phyloP scores from a whole-genome alignment of 352 stramenopile species.

The Proteromonas lacertae region DNA sequence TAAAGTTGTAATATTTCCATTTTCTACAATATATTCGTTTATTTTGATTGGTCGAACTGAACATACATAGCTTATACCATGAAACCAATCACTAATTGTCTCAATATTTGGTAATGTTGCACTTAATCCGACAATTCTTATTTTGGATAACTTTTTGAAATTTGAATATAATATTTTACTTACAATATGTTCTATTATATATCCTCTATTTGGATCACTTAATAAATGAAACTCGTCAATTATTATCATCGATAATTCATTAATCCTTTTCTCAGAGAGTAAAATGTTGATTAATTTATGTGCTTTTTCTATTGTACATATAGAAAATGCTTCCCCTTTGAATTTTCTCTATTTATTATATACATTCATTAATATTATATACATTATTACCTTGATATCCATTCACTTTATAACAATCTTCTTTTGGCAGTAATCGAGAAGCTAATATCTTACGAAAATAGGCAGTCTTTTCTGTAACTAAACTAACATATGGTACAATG shows the following conservation, averaged over 20 bases:
- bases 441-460: conserved; percentile 9
- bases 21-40: background rate
- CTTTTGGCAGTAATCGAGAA: conserved; percentile 5
- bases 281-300: conserved; percentile 13
- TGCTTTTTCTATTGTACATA: conserved; percentile 16
- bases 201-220: conserved; percentile 7
- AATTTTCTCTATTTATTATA: conserved; percentile 2
- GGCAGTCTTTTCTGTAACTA: conserved; percentile 13
- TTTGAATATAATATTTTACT: conserved; percentile 3
- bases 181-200: conserved; percentile 12
- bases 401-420: conserved; percentile 7
- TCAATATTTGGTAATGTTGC: background rate
- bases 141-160: too few species aligned
- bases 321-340: conserved; percentile 7
- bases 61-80: background rate
- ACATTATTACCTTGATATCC: conserved; percentile 8
- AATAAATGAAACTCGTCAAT: conserved; percentile 17
- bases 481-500: conserved; percentile 13
- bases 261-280: conserved; percentile 4
- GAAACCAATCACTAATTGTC: background rate
- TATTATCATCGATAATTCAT: conserved; percentile 8
- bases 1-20: background rate
- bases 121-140: background rate
- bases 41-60: background rate
- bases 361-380: too few species aligned